Percentiles rank a stretch among this genome's conserved stretches.
phyloP scores from a whole-genome alignment of 352 stramenopile species.

The Pythium utonaiense region DNA sequence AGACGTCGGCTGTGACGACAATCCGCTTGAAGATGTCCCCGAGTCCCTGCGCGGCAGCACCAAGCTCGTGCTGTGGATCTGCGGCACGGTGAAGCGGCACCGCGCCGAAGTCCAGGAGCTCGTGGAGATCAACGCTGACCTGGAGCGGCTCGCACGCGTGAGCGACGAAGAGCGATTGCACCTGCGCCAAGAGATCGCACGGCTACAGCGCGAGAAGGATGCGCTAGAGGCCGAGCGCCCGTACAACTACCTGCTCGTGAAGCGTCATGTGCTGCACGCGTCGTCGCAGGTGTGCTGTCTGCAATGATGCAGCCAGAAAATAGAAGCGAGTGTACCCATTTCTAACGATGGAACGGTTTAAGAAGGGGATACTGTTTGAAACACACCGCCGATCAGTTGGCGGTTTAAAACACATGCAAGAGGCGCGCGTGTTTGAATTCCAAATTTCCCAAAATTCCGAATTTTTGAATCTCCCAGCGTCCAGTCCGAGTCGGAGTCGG shows the following conservation, averaged over 20 bases:
- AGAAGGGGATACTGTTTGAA: conserved; percentile 8
- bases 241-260: conserved; percentile 67
- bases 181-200: conserved; percentile 57
- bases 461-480: background rate
- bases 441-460: conserved; percentile 20
- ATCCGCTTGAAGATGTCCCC: conserved; percentile 57
- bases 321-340: conserved; percentile 22
- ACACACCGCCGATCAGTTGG: background rate
- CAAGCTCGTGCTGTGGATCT: conserved; percentile 79
- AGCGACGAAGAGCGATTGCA: conserved; percentile 71
- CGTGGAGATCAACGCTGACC: conserved; percentile 67
- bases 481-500: too few relatives aligned
- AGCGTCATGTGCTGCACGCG: conserved; percentile 49
- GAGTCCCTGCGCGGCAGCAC: conserved; percentile 68
- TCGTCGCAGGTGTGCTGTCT: conserved; percentile 59
- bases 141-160: conserved; percentile 69
- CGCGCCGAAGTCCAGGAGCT: conserved; percentile 58
- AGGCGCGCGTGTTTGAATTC: conserved; percentile 24
- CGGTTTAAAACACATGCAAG: background rate
- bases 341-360: conserved; percentile 1
- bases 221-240: conserved; percentile 55
- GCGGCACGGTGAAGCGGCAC: conserved; percentile 69
- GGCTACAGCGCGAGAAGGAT: conserved; percentile 59
- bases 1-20: conserved; percentile 53
- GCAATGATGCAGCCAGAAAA: conserved; percentile 47